phyloP scores from a whole-genome alignment of 495 filamentous ascomycete species.

The Annulohypoxylon bovei region DNA sequence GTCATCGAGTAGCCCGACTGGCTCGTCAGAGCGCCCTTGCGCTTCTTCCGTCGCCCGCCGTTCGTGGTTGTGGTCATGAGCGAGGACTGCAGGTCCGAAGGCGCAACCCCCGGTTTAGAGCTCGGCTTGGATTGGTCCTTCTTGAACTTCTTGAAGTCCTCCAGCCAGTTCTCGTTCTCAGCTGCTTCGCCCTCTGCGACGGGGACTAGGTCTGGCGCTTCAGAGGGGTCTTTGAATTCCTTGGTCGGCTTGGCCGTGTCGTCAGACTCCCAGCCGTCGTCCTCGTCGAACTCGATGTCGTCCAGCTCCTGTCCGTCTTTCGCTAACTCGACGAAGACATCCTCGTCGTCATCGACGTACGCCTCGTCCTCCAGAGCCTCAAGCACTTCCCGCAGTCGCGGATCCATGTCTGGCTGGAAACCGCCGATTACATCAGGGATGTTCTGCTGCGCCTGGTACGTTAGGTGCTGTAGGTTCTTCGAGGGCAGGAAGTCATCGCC shows the following conservation, averaged over 20 bases:
- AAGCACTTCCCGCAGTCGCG: constrained; percentile 86
- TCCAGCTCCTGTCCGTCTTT: constrained; percentile 72
- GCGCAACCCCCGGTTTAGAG: constrained; percentile 50
- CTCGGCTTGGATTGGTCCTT: constrained; percentile 69
- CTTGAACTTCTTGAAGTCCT: constrained; percentile 90
- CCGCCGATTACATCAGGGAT: constrained; percentile 89
- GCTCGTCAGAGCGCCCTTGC: constrained; percentile 88
- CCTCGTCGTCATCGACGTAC: constrained; percentile 89
- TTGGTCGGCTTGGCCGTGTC: constrained; percentile 79
- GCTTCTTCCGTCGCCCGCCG: constrained; percentile 81
- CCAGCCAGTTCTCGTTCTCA: constrained; percentile 77
- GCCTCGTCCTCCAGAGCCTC: constrained; percentile 97
- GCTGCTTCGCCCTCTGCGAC: constrained; percentile 57
- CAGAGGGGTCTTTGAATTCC: constrained; percentile 58
- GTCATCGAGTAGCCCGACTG: constrained; percentile 97
- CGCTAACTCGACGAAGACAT: constrained; percentile 82
- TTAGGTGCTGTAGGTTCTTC: constrained; percentile 73
- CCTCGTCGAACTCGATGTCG: constrained; percentile 63
- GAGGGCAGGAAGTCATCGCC: constrained; percentile 75
- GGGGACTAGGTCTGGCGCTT: constrained; percentile 60
- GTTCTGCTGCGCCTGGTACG: constrained; percentile 94
- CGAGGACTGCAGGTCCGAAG: constrained; percentile 73
- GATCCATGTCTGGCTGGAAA: constrained; percentile 99
- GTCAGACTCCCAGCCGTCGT: constrained; percentile 94
- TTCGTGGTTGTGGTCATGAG: constrained; percentile 82